phyloP scores from a whole-genome alignment of 2,329 filamentous ascomycete species.

The Stagonosporopsis vannaccii region DNA sequence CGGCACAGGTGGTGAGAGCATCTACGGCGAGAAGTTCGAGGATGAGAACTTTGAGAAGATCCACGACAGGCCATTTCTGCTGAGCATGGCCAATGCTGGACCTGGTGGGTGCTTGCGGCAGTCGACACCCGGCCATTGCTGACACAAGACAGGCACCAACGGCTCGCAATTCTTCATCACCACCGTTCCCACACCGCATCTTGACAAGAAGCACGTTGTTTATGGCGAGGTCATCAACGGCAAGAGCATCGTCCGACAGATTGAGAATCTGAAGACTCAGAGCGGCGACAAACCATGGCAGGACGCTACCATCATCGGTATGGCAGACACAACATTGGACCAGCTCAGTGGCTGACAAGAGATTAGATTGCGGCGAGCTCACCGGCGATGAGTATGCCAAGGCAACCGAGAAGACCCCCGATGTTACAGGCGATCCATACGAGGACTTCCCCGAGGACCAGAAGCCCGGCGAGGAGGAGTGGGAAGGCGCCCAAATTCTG shows the following conservation, averaged over 20 bases:
- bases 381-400: constrained; percentile 72
- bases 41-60: constrained; percentile 95
- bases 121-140: neutral
- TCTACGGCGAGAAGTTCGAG: constrained; percentile 96
- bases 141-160: constrained; percentile 74
- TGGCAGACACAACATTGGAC: neutral
- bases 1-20: constrained; percentile 94
- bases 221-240: constrained; percentile 94
- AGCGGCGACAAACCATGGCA: constrained; percentile 77
- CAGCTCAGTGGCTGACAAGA: neutral
- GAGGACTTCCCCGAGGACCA: constrained; percentile 96
- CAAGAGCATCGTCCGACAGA: constrained; percentile 87
- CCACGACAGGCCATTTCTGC: constrained; percentile 90
- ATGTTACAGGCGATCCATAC: constrained; percentile 86
- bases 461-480: constrained; percentile 59
- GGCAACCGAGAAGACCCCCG: constrained; percentile 72
- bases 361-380: constrained; percentile 82
- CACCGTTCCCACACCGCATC: constrained; percentile 90
- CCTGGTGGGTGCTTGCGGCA: constrained; percentile 66
- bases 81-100: constrained; percentile 98
- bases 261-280: constrained; percentile 83
- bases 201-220: constrained; percentile 96
- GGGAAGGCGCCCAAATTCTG: constrained; percentile 72
- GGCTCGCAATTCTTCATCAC: constrained; percentile 99
- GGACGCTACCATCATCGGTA: constrained; percentile 70